phyloP scores from a whole-genome alignment of 2,329 filamentous ascomycete genomes.

The Aspergillus ruber region DNA sequence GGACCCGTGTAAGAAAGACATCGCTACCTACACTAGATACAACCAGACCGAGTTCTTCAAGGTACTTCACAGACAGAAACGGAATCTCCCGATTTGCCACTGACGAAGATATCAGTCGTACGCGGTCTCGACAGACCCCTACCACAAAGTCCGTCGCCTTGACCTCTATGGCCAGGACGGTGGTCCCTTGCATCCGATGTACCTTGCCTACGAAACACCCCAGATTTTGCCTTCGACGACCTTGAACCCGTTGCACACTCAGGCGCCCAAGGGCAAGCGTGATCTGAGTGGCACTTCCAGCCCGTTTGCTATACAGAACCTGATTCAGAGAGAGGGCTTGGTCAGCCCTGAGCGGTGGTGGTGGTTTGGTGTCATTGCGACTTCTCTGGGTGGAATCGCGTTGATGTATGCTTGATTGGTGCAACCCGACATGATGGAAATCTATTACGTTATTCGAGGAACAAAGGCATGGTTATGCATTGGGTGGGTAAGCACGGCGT shows the following conservation, averaged over 20 bases:
- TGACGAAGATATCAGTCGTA: constrained; percentile 28
- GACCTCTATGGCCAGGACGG: constrained; percentile 61
- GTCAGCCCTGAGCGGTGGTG: constrained; percentile 39
- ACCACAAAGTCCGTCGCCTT: constrained; percentile 56
- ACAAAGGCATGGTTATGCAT: too few species aligned
- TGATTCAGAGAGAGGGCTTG: constrained; percentile 27
- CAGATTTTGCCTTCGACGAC: constrained; percentile 65
- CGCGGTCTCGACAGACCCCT: constrained; percentile 49
- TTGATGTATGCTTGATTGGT: constrained; percentile 26
- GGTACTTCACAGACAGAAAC: constrained; percentile 34
- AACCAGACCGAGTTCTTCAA: constrained; percentile 59
- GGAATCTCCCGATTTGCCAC: not conserved
- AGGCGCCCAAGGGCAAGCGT: constrained; percentile 34
- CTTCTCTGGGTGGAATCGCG: constrained; percentile 36
- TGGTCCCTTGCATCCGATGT: constrained; percentile 61
- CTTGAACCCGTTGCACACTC: constrained; percentile 50
- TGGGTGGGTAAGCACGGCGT: too few species aligned
- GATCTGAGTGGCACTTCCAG: constrained; percentile 10
- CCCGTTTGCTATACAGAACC: constrained; percentile 18
- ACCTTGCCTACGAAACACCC: constrained; percentile 56
- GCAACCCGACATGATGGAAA: too few species aligned
- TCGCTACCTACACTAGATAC: constrained; percentile 58
- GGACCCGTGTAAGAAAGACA: constrained; percentile 54
- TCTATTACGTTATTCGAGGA: too few species aligned
- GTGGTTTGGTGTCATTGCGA: constrained; percentile 45